Evolutionary conservation across 2,329 filamentous ascomycete species (phyloP).

Genomic region (Rhynchosporium graminicola): DNA sequence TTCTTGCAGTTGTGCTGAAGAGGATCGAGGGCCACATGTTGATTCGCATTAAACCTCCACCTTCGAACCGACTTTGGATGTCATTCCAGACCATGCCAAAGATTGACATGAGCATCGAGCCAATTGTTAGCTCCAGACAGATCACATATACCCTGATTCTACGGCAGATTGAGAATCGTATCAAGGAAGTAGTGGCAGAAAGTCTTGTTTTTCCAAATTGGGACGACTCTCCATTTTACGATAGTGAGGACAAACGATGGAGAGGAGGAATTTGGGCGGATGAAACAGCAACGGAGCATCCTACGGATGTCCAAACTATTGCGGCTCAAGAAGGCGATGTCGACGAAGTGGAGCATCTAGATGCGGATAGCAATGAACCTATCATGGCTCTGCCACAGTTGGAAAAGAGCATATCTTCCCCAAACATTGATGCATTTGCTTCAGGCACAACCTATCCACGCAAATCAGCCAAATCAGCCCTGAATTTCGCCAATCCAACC

Average conservation of each 20-base stretch:
- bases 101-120: constrained; percentile 91
- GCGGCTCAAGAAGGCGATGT: constrained; percentile 50
- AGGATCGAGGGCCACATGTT: constrained; percentile 83
- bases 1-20: constrained; percentile 82
- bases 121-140: constrained; percentile 90
- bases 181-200: constrained; percentile 91
- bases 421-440: constrained; percentile 45
- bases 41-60: constrained; percentile 88
- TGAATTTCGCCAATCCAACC: constrained; percentile 34
- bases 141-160: constrained; percentile 94
- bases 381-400: constrained; percentile 46
- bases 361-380: constrained; percentile 43
- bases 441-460: constrained; percentile 52
- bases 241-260: constrained; percentile 75
- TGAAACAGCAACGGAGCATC: constrained; percentile 50
- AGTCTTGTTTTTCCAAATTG: constrained; percentile 91
- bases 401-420: constrained; percentile 58
- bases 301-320: constrained; percentile 43
- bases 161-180: constrained; percentile 89
- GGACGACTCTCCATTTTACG: constrained; percentile 92
- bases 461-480: constrained; percentile 42
- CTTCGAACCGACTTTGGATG: constrained; percentile 95
- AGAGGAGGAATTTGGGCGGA: constrained; percentile 80
- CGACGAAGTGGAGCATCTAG: constrained; percentile 43
- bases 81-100: constrained; percentile 93